Percentiles rank a stretch among this genome's conserved stretches.
Evolutionary conservation across 768 basidiomycete genomes (phyloP).

Genomic region (Rhodotorula paludigena): DNA sequence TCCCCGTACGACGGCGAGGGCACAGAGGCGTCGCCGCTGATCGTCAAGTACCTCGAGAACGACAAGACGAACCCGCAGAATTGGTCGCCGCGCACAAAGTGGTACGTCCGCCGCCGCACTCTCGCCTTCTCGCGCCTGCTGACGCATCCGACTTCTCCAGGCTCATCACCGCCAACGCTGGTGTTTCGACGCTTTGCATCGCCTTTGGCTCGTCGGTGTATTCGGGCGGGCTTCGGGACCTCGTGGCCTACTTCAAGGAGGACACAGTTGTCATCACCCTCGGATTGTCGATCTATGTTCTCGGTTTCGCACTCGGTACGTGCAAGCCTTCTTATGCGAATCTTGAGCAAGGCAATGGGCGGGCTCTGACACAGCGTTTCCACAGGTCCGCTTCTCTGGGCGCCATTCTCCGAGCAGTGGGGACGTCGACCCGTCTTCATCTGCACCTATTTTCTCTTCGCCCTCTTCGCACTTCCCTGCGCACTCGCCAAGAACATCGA

Average conservation of each 20-base stretch:
- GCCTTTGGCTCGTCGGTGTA: slow-evolving; percentile 40
- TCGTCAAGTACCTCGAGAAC: slow-evolving; percentile 57
- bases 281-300: slow-evolving; percentile 44
- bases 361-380: background rate
- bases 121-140: background rate
- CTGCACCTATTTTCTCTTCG: slow-evolving; percentile 54
- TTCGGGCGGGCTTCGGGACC: slow-evolving; percentile 29
- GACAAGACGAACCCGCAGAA: slow-evolving; percentile 59
- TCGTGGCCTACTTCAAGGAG: slow-evolving; percentile 26
- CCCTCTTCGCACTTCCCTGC: slow-evolving; percentile 56
- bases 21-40: slow-evolving; percentile 37
- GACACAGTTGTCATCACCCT: slow-evolving; percentile 31
- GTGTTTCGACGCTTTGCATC: slow-evolving; percentile 38
- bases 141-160: background rate
- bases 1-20: slow-evolving; percentile 17
- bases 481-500: slow-evolving; percentile 59
- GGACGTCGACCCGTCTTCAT: slow-evolving; percentile 49
- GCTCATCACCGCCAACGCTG: slow-evolving; percentile 31
- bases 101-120: slow-evolving; percentile 15
- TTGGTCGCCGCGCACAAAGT: slow-evolving; percentile 49
- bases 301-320: slow-evolving; percentile 43
- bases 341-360: background rate
- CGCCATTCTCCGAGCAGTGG: slow-evolving; percentile 45
- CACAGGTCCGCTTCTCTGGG: slow-evolving; percentile 5
- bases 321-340: slow-evolving; percentile 26